These are phyloP conservation scores for Aspergillus egyptiacus DNA, from an alignment of 495 filamentous ascomycete species.

Conservation along the genomic window DNA sequence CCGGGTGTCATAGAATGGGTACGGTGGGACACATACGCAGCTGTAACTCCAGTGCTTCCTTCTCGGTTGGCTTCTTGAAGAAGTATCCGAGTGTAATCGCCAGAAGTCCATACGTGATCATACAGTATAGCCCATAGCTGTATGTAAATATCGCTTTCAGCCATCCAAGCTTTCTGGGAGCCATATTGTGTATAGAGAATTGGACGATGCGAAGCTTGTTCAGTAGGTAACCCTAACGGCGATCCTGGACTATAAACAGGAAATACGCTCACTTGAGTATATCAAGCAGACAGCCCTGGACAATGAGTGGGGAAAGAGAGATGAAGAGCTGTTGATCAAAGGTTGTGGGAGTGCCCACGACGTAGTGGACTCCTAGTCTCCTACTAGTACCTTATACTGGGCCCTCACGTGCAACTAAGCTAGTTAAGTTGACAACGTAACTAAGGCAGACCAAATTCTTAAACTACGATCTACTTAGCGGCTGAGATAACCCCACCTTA, in stretches of 20 bases:
- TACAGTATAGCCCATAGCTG: constrained; percentile 33
- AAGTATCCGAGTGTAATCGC: constrained; percentile 25
- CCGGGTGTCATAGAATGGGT: neutral
- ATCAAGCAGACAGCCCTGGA: too few relatives aligned
- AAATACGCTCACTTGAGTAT: too few relatives aligned
- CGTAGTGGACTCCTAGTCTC: neutral
- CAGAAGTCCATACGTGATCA: constrained; percentile 25
- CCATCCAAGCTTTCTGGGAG: constrained; percentile 12
- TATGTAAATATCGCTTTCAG: constrained; percentile 19
- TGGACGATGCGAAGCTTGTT: too few relatives aligned
- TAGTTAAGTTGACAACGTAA: too few relatives aligned
- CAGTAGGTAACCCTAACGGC: too few relatives aligned
- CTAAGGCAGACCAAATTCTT: too few relatives aligned
- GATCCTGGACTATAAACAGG: neutral
- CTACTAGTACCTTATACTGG: too few relatives aligned
- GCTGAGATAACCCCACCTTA: too few relatives aligned
- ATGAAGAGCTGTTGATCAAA: too few relatives aligned
- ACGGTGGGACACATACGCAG: constrained; percentile 25
- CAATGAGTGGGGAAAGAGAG: too few relatives aligned
- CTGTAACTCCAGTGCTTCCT: constrained; percentile 34
- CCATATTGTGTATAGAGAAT: constrained; percentile 18
- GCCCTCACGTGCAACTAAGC: neutral
- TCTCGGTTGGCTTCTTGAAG: constrained; percentile 32
- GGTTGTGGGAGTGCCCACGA: too few relatives aligned
- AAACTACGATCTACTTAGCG: too few relatives aligned